Conservation (phyloP, 768 basidiomycete genomes). For the Tylopilus sp. region DNA sequence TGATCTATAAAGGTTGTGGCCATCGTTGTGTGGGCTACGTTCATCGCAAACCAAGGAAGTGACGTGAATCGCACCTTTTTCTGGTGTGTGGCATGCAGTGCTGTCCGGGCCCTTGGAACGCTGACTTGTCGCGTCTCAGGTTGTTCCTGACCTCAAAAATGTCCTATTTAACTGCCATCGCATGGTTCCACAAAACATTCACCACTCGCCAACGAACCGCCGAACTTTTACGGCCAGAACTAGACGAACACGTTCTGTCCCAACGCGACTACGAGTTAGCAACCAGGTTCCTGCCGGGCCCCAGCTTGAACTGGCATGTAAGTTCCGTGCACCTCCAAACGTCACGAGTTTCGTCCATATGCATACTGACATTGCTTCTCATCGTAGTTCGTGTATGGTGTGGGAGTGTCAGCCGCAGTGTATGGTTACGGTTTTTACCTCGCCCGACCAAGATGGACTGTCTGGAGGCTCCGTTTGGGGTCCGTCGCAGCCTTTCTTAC, state of each 20-base stretch:
- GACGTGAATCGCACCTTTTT: neutral
- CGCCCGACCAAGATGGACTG: slow-evolving; percentile 28
- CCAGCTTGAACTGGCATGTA: slow-evolving; percentile 43
- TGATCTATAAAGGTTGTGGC: neutral
- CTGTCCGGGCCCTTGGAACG: neutral
- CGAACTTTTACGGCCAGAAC: slow-evolving; percentile 31
- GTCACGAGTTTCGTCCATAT: neutral
- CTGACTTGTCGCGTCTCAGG: neutral
- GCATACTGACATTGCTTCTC: slow-evolving; percentile 2
- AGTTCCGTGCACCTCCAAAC: slow-evolving; percentile 19
- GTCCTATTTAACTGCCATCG: slow-evolving; percentile 27
- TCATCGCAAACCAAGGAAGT: slow-evolving; percentile 4
- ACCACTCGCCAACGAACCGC: slow-evolving; percentile 32
- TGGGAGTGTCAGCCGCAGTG: slow-evolving; percentile 22
- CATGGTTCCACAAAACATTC: slow-evolving; percentile 46
- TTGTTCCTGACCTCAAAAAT: slow-evolving; percentile 4
- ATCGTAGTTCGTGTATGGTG: slow-evolving; percentile 21
- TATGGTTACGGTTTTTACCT: slow-evolving; percentile 25
- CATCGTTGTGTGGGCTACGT: slow-evolving; percentile 3
- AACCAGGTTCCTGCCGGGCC: slow-evolving; percentile 48
- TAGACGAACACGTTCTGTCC: slow-evolving; percentile 27
- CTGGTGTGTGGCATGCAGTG: neutral
- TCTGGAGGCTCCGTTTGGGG: slow-evolving; percentile 23
- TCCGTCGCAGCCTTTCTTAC: slow-evolving; percentile 22
- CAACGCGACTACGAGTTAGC: slow-evolving; percentile 56